Base-by-base conservation (phyloP, 2,329 filamentous ascomycete species). In the Diaporthe sp. region DNA sequence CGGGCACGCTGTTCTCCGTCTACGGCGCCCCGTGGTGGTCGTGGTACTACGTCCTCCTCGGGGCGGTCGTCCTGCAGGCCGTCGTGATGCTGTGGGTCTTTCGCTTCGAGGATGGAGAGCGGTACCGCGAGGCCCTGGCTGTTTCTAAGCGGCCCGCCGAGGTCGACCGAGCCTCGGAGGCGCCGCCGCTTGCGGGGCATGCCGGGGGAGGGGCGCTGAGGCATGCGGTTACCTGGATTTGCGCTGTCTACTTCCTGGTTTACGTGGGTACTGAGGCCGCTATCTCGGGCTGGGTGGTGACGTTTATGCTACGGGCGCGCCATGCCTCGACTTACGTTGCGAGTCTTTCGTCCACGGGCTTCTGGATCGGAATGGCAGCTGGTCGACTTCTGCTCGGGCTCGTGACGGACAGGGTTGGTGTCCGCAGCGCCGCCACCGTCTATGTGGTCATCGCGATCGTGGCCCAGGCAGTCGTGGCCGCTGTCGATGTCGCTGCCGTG, bases 201-300 rank as follows among this genome's bases (percentile, higher is more conserved):
- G 30, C 40, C 25, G 64, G 64, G 19, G 79, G 75, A 33, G 77
- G 77, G 10, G 78, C 84, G 10, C 80, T 86, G 73, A 78, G 60
- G 1, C 78, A 83, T 52, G 78, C 73, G 1, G 84, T 82, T 0
- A 84, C 82, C 0, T 86, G 85, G 84, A 77, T 84, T 15, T 86
- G 85, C 50, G 83, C 85, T 1, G 78, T 79, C 0, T 87, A 85
- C 76, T 85, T 86, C 73, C 82, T 87, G 13, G 80, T 83, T 6
- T 86, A 86, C 74, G 83, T 87, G 6, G 85, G 85, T 22, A 85
- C 83, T 22, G 86, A 87, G 75, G 82, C 82, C 28, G 83, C 83
- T 0, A 84, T 87, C 0, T 86, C 84, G 3, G 85, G 85, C 42
- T 87, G 86, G 86, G 81, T 87, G 13, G 82, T 86, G 2, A 83